phyloP scores from a whole-genome alignment of 2,329 filamentous ascomycete genomes.

The Aureobasidium sp. region DNA sequence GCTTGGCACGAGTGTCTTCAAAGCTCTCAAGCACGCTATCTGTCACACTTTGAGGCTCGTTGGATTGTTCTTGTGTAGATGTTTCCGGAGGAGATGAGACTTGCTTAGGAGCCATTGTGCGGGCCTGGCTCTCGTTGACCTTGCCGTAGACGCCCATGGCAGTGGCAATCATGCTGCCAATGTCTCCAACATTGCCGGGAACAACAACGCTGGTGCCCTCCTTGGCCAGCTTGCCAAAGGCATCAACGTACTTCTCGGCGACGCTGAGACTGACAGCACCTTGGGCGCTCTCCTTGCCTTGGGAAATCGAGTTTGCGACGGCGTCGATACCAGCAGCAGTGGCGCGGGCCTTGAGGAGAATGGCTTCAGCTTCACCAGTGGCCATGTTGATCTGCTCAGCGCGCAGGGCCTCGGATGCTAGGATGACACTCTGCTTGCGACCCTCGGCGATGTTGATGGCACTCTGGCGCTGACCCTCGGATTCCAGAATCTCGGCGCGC shows the following conservation, averaged over 20 bases:
- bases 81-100: constrained; percentile 15
- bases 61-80: not conserved
- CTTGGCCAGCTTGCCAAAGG: constrained; percentile 85
- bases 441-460: constrained; percentile 99
- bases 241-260: constrained; percentile 96
- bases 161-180: constrained; percentile 92
- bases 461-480: constrained; percentile 91
- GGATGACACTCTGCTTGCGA: constrained; percentile 91
- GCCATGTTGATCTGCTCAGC: constrained; percentile 92
- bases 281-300: constrained; percentile 69
- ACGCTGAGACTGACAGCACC: constrained; percentile 79
- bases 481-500: constrained; percentile 94
- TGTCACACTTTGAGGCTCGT: constrained; percentile 23
- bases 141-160: constrained; percentile 94
- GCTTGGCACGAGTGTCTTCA: constrained; percentile 31
- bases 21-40: constrained; percentile 35
- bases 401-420: constrained; percentile 85
- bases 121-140: constrained; percentile 73
- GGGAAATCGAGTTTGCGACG: constrained; percentile 64
- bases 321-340: constrained; percentile 84
- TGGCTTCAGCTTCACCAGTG: constrained; percentile 88
- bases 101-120: constrained; percentile 52
- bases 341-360: constrained; percentile 74
- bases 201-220: constrained; percentile 95
- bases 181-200: constrained; percentile 93